These are phyloP conservation scores for Euclidium syriacum DNA, from an alignment of 345 rosid species.

Conservation along the genomic window DNA sequence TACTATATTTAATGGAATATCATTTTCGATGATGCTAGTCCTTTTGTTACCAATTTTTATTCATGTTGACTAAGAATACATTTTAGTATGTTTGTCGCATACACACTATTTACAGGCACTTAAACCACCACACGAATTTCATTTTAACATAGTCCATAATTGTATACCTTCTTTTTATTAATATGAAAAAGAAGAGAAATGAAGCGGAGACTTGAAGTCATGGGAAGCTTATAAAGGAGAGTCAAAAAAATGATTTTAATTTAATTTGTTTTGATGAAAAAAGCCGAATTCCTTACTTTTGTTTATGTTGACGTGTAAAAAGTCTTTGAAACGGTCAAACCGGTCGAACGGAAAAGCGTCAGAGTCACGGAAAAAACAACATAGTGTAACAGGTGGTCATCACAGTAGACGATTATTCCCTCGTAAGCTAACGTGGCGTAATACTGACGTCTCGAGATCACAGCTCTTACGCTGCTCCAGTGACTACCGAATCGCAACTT, in stretches of 20 bases:
- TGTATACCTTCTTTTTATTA: neutral
- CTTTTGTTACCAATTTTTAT: too few species aligned
- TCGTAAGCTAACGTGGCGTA: slow-evolving; percentile 15
- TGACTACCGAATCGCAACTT: slow-evolving; percentile 5
- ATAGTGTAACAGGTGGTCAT: slow-evolving; percentile 2
- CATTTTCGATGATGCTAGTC: too few species aligned
- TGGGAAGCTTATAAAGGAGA: slow-evolving; percentile 18
- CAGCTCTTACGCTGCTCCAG: slow-evolving; percentile 19
- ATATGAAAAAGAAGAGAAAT: neutral
- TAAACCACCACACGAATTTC: neutral
- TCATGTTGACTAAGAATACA: too few species aligned
- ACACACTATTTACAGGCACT: neutral
- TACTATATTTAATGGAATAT: too few species aligned
- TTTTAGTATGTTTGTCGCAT: too few species aligned
- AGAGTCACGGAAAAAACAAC: neutral
- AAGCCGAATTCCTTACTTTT: neutral
- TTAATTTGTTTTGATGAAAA: neutral
- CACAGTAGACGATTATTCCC: slow-evolving; percentile 3
- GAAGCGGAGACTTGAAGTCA: slow-evolving; percentile 28
- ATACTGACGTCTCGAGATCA: slow-evolving; percentile 14
- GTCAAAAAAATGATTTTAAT: neutral
- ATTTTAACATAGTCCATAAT: neutral
- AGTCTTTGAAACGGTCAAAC: slow-evolving; percentile 18
- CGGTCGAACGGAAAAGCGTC: slow-evolving; percentile 12
- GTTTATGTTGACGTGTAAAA: slow-evolving; percentile 10